Base-by-base conservation (phyloP, 192 early-diverging fungal genomes). In the Lobosporangium transversale region DNA sequence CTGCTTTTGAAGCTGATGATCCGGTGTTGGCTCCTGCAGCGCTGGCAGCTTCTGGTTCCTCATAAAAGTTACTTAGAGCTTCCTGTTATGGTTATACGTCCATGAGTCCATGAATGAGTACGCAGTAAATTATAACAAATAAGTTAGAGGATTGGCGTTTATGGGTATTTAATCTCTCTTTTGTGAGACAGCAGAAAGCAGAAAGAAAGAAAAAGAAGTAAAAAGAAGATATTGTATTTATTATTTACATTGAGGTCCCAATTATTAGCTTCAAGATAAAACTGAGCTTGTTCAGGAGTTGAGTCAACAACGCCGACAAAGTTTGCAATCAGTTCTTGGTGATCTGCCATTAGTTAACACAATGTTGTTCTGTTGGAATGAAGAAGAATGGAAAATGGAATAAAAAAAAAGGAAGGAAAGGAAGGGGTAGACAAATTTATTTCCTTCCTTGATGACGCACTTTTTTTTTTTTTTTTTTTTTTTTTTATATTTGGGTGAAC, bases 161-260 rank as follows among this genome's bases (percentile, higher is more conserved):
- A n/a, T n/a, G n/a, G n/a, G n/a, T n/a, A n/a, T n/a, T n/a, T n/a
- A n/a, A n/a, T n/a, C n/a, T n/a, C n/a, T n/a, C n/a, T 58, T 44
- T 33, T 35, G 45, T 30, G 23, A 4, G 40, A 42, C 40, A 12
- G 17, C 14, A 26, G 24, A 53, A 66, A 44, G n/a, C 18, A 42
- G 31, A 31, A 45, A 8, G 18, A 36, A 32, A 47, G n/a, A 36
- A 29, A 52, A 35, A 30, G 36, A 18, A n/a, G 33, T n/a, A n/a
- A n/a, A n/a, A n/a, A n/a, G n/a, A n/a, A n/a, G n/a, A n/a, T n/a
- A n/a, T n/a, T n/a, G n/a, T n/a, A n/a, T n/a, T n/a, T n/a, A n/a
- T n/a, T n/a, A n/a, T n/a, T 59, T 88, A 91, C 90, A 56, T 91
- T 82, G 31, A 95, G 54, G 81, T 95, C 85, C 93, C 93, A 93